These are phyloP conservation scores for Arctostaphylos glauca DNA, from an alignment of 148 eudicot species.

Conservation along the genomic window DNA sequence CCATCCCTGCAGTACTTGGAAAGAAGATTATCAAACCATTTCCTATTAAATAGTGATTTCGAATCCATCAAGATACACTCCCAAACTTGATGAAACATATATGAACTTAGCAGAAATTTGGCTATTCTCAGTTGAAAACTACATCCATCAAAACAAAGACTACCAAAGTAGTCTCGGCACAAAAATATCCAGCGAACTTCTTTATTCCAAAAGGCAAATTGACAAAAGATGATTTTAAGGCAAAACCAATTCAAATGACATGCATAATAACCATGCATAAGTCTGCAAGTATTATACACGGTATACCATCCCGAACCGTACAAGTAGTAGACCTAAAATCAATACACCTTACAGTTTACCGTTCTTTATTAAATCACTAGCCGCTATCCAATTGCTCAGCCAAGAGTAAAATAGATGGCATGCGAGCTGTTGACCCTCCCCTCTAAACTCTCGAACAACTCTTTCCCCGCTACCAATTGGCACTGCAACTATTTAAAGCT, in stretches of 20 bases:
- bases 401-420: slow-evolving; percentile 32
- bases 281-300: slow-evolving; percentile 9
- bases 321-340: slow-evolving; percentile 5
- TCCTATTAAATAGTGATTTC: not conserved
- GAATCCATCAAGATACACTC: not conserved
- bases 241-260: slow-evolving; percentile 1
- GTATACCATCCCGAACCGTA: not conserved
- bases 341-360: slow-evolving; percentile 10
- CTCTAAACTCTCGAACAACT: not conserved
- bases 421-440: slow-evolving; percentile 18
- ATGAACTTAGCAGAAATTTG: not conserved
- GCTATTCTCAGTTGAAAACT: not conserved
- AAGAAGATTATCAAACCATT: not conserved
- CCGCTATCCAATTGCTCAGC: slow-evolving; percentile 29
- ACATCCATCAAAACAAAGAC: not conserved
- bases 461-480: slow-evolving; percentile 6
- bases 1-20: not conserved
- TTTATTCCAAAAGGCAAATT: not conserved
- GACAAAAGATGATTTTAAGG: not conserved
- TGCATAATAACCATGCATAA: not conserved
- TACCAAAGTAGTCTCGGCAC: not conserved
- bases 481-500: slow-evolving; percentile 25
- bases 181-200: not conserved
- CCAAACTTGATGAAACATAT: not conserved
- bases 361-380: slow-evolving; percentile 26